phyloP scores from a whole-genome alignment of 257 asterid genomes.

The Galeopsis tetrahit region DNA sequence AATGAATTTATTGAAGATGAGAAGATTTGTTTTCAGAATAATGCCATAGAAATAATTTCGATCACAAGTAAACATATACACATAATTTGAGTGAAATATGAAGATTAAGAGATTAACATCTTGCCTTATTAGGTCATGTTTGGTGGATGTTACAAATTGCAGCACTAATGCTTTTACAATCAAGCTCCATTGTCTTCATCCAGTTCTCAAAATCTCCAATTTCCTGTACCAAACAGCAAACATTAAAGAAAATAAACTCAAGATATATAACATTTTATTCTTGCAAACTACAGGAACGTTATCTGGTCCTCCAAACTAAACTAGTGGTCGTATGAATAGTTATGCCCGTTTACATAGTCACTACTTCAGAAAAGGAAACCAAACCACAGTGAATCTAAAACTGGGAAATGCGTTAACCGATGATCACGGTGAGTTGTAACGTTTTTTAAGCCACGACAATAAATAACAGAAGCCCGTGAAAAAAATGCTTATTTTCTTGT shows the following conservation, averaged over 20 bases:
- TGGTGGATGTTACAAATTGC: constrained; percentile 90
- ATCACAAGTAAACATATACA: not conserved
- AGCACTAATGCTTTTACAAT: constrained; percentile 81
- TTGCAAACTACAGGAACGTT: not conserved
- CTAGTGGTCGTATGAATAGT: not conserved
- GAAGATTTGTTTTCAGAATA: not conserved
- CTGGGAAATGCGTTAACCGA: not conserved
- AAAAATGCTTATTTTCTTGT: not conserved
- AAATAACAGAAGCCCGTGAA: not conserved
- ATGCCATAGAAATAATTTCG: not conserved
- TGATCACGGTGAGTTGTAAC: not conserved
- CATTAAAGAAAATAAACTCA: not conserved
- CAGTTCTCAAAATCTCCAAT: constrained; percentile 98
- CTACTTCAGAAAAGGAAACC: constrained; percentile 4
- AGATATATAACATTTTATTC: not conserved
- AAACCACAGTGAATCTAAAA: not conserved
- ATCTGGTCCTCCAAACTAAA: not conserved
- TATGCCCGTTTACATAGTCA: not conserved
- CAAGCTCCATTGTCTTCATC: constrained; percentile 99
- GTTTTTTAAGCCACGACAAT: not conserved
- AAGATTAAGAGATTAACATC: constrained; percentile 4
- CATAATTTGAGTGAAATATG: constrained; percentile 3
- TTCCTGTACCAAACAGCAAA: constrained; percentile 56
- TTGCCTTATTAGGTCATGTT: constrained; percentile 42
- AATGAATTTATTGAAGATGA: not conserved